Conservation (phyloP, 139 green algal species). For the Mesotaenium endlicherianum region DNA sequence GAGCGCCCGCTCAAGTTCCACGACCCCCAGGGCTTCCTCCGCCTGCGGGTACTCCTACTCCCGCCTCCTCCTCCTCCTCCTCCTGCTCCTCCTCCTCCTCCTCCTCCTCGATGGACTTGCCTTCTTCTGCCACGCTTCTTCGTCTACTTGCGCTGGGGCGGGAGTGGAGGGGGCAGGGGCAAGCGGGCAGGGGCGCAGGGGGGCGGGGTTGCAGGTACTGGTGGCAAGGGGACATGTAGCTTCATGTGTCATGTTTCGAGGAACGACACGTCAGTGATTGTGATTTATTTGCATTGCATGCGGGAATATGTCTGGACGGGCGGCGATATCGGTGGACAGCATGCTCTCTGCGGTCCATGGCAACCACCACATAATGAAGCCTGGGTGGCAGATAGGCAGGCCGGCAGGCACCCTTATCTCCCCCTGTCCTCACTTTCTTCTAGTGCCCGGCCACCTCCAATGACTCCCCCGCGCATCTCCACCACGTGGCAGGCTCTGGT, state of each 20-base stretch:
- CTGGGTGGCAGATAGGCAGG: no score
- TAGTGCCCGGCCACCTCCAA: not conserved
- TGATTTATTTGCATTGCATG: no score
- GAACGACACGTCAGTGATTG: no score
- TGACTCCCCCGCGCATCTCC: not conserved
- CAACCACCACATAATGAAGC: no score
- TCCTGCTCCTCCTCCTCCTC: not conserved
- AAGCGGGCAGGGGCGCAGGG: no score
- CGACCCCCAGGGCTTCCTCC: constrained; percentile 51
- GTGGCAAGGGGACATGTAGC: no score
- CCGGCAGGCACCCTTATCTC: no score
- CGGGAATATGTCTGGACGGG: no score
- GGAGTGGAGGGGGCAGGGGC: not conserved
- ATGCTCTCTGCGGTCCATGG: no score
- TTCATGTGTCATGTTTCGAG: no score
- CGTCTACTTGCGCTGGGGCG: not conserved
- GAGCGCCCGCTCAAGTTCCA: constrained; percentile 63
- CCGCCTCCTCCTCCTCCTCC: not conserved
- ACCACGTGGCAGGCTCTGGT: constrained; percentile 50
- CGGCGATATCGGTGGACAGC: no score
- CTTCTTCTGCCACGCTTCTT: not conserved
- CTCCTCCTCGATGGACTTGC: not conserved
- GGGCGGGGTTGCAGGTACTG: no score
- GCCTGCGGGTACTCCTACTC: constrained; percentile 55
- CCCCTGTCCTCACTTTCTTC: not conserved